These are phyloP conservation scores for Colletotrichum magnum DNA, from an alignment of 2,329 filamentous ascomycete genomes.

Conservation along the genomic window DNA sequence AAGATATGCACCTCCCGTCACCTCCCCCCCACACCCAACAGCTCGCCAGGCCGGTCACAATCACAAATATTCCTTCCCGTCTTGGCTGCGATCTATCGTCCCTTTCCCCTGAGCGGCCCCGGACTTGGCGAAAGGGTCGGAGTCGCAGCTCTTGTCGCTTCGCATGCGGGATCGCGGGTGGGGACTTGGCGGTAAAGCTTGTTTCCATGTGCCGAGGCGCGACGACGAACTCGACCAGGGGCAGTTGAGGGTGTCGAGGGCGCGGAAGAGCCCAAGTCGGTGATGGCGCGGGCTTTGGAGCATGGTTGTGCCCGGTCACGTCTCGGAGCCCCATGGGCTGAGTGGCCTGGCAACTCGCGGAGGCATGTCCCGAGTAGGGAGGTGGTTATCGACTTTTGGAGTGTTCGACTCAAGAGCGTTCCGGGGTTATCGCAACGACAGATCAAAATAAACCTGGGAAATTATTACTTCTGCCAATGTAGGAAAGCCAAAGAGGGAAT, in stretches of 20 bases:
- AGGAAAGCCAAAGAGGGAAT: too few species aligned
- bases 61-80: conserved; percentile 28
- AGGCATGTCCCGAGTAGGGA: conserved; percentile 40
- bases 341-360: conserved; percentile 28
- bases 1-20: conserved; percentile 18
- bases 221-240: not conserved
- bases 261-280: not conserved
- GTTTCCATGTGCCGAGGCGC: conserved; percentile 38
- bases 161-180: conserved; percentile 34
- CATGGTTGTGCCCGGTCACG: conserved; percentile 24
- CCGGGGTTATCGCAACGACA: conserved; percentile 24
- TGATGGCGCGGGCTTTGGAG: not conserved
- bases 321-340: conserved; percentile 22
- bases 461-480: too few species aligned
- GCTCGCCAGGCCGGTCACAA: too few species aligned
- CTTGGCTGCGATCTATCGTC: conserved; percentile 35
- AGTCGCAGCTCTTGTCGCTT: conserved; percentile 15
- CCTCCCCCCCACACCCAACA: not conserved
- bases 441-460: not conserved
- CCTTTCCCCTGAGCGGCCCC: conserved; percentile 21
- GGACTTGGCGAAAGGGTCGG: conserved; percentile 30
- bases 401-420: conserved; percentile 10
- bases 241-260: not conserved
- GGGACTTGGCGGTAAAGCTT: conserved; percentile 41
- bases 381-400: conserved; percentile 25